phyloP scores from a whole-genome alignment of 306 rosid species.

The Vicia villosa region DNA sequence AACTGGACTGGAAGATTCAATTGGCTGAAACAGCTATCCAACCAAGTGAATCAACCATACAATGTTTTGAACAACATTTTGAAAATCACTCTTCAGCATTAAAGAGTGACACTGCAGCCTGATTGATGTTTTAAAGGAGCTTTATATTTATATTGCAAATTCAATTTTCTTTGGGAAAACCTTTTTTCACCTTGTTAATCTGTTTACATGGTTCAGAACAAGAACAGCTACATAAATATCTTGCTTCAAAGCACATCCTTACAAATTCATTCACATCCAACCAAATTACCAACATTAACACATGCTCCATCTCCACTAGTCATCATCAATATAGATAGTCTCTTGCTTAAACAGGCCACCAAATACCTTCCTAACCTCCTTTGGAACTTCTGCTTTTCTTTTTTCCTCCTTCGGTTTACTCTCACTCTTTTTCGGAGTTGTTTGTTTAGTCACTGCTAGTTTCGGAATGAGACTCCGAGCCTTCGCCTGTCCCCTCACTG shows the following conservation, averaged over 20 bases:
- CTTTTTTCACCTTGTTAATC: background rate
- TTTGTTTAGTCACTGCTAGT: conserved; percentile 61
- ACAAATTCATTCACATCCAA: conserved; percentile 35
- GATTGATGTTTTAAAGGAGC: too few species aligned
- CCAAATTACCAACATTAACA: conserved; percentile 38
- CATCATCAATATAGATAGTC: conserved; percentile 90
- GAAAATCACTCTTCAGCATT: too few species aligned
- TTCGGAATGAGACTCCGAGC: conserved; percentile 62
- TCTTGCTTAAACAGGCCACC: conserved; percentile 95
- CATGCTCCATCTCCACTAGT: conserved; percentile 49
- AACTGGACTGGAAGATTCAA: too few species aligned
- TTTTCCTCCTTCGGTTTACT: conserved; percentile 50
- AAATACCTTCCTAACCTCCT: conserved; percentile 78
- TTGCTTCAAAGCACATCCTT: conserved; percentile 42
- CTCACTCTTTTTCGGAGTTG: conserved; percentile 30
- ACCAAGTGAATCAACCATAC: too few species aligned
- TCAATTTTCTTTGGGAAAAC: background rate
- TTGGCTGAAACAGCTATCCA: too few species aligned
- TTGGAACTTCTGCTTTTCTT: conserved; percentile 40
- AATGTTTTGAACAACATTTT: too few species aligned
- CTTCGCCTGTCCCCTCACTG: conserved; percentile 86
- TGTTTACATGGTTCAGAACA: conserved; percentile 35
- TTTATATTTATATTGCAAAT: background rate
- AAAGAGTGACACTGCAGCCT: too few species aligned
- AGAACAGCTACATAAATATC: conserved; percentile 36